A percentile compares a stretch with the other conserved stretches of the same genome.
Conservation (phyloP, 202 grass and related monocot genomes). For the Cymbopogon flexuosus region DNA sequence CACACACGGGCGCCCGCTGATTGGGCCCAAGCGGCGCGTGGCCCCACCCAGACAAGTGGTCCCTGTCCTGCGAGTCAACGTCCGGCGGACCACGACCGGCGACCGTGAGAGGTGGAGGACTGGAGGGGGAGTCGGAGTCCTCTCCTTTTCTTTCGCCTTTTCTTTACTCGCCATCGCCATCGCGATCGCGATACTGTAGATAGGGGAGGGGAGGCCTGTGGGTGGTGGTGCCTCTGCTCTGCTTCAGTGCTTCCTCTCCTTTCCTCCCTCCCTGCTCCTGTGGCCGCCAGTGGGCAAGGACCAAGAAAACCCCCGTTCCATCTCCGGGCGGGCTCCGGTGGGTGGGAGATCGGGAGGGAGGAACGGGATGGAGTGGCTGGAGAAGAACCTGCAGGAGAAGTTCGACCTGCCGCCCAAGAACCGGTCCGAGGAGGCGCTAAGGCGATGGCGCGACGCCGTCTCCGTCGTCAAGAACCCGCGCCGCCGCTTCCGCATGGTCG, state of each 20-base stretch:
- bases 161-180: not conserved
- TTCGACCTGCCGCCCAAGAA: constrained; percentile 66
- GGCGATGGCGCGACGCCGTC: constrained; percentile 53
- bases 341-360: no score
- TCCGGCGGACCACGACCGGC: not conserved
- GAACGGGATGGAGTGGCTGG: constrained; percentile 33
- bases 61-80: not conserved
- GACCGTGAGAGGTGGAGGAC: not conserved
- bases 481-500: constrained; percentile 64
- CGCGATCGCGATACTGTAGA: no score
- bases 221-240: no score
- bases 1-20: no score
- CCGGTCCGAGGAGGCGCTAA: constrained; percentile 46
- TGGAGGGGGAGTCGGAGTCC: no score
- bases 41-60: not conserved
- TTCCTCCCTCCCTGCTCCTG: no score
- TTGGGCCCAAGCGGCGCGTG: not conserved
- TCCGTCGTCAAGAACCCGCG: constrained; percentile 52
- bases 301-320: no score
- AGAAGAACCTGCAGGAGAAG: constrained; percentile 42
- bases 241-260: not conserved
- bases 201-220: no score
- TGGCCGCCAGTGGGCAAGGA: not conserved
- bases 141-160: not conserved
- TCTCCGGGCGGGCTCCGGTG: no score